Conservation (phyloP, 257 asterid species). For the Schizonepeta tenuifolia region DNA sequence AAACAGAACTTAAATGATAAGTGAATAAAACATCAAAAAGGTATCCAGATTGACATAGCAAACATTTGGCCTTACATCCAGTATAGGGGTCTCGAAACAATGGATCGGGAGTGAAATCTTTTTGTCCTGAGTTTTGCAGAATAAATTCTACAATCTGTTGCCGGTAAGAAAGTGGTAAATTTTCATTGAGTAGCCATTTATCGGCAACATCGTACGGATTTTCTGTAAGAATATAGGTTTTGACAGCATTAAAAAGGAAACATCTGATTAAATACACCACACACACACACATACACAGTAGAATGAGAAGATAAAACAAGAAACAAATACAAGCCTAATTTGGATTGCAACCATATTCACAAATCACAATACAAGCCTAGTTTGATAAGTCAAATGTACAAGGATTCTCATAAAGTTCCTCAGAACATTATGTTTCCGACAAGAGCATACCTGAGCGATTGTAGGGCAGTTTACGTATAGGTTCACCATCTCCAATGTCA, state of each 20-base stretch:
- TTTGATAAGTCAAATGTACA: constrained; percentile 13
- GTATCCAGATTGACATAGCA: constrained; percentile 12
- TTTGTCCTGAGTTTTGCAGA: constrained; percentile 83
- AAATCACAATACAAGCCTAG: not conserved
- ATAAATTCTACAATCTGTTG: constrained; percentile 94
- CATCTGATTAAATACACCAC: constrained; percentile 13
- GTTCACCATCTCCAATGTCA: constrained; percentile 99
- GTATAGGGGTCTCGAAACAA: constrained; percentile 89
- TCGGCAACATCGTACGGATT: constrained; percentile 93
- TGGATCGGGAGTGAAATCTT: constrained; percentile 74
- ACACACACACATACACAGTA: not conserved
- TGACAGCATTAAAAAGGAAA: constrained; percentile 33
- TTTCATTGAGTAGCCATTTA: constrained; percentile 91
- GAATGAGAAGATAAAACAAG: not conserved
- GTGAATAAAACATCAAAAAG: constrained; percentile 21
- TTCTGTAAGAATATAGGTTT: constrained; percentile 52
- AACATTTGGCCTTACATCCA: constrained; percentile 67
- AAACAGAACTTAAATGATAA: constrained; percentile 27
- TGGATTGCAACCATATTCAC: constrained; percentile 2
- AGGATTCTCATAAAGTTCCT: constrained; percentile 13
- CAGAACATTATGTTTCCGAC: constrained; percentile 10
- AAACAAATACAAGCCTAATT: not conserved
- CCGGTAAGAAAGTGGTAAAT: constrained; percentile 87
- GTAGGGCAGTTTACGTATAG: constrained; percentile 89
- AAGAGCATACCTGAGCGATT: constrained; percentile 77